A percentile compares a stretch with the other conserved stretches of the same genome.
These are phyloP conservation scores for Rhizoclosmatium globosum DNA, from an alignment of 192 early-diverging fungal genomes.

Conservation along the genomic window DNA sequence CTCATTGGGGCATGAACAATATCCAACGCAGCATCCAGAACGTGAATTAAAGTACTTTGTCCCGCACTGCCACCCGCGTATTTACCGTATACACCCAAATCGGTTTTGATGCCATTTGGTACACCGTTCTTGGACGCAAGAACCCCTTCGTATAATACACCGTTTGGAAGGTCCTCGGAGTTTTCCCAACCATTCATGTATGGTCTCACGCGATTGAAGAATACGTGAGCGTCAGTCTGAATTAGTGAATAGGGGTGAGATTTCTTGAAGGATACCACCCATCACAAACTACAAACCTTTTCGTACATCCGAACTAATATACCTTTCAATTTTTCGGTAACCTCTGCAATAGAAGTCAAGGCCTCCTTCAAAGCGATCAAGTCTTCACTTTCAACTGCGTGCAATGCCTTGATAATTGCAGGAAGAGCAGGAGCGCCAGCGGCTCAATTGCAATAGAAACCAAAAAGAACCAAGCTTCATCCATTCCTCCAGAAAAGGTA, in stretches of 20 bases:
- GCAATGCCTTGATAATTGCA: conserved; percentile 74
- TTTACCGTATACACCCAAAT: conserved; percentile 51
- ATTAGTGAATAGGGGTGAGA: not conserved
- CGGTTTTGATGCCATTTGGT: conserved; percentile 26
- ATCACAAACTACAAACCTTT: conserved; percentile 54
- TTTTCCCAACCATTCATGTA: conserved; percentile 94
- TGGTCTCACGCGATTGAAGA: conserved; percentile 91
- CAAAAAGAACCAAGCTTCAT: conserved; percentile 98
- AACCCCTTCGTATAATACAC: conserved; percentile 94
- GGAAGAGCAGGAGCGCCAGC: conserved; percentile 73
- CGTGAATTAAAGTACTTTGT: conserved; percentile 92
- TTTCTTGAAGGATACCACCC: not conserved
- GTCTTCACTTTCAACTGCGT: conserved; percentile 65
- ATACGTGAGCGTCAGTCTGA: conserved; percentile 88
- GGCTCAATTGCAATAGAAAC: conserved; percentile 86
- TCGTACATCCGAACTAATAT: conserved; percentile 78
- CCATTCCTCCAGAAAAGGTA: conserved; percentile 86
- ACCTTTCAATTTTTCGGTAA: conserved; percentile 43
- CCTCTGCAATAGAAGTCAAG: conserved; percentile 61
- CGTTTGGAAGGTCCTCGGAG: conserved; percentile 84
- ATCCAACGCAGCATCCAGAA: conserved; percentile 87
- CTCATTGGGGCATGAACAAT: conserved; percentile 70
- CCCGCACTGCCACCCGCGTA: conserved; percentile 93
- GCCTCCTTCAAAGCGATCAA: conserved; percentile 50
- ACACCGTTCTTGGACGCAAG: conserved; percentile 15